Base-by-base conservation (phyloP, 176 grass and related monocot species). In the Calamus simplicifolius region DNA sequence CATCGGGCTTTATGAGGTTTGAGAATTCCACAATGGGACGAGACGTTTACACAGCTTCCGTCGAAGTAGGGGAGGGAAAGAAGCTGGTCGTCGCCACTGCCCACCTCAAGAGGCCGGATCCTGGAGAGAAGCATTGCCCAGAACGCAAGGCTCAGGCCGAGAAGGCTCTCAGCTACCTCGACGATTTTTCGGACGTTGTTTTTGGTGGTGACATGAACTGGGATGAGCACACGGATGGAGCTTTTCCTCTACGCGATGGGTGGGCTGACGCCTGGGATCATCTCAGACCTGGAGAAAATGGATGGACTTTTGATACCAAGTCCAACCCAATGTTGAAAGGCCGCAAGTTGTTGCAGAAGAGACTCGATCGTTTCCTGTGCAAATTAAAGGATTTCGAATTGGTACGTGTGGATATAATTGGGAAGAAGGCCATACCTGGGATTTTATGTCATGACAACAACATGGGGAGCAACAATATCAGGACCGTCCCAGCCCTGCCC, bases 121-220 rank as follows among this genome's bases (percentile, higher is more conserved):
- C 57, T 16, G 35, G 35, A 6, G 29, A 27, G 13, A 27, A 27
- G 3, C 15, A 28, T 5, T 27, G 14, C 4, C 4, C 4, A 12
- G 57, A 59, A 25, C 5, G 21, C 4, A 13, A 13, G 27, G 27
- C 21, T 16, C 57, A 59, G 25, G 27, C 57, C 29, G 17, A 29
- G 16, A 6, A 15, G 23, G 25, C 26, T 27, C 26, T 59, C 16
- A 2, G 16, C 16, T 4, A 5, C 13, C 57, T 59, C 6, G 6
- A 21, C 16, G 7, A 15, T 27, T 26, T 0, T 5, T 15, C 57
- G 1, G 29, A 59, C 6, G 15, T 29, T 59, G 25, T 59, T 4
- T 25, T 59, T 6, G 57, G 27, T 16, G 57, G 57, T 29, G 57
- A 59, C 14, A 58, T 58, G 56, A 58, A 29, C 56, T 58, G 23